Conservation (phyloP, 257 asterid species). For the Agastache rugosa region DNA sequence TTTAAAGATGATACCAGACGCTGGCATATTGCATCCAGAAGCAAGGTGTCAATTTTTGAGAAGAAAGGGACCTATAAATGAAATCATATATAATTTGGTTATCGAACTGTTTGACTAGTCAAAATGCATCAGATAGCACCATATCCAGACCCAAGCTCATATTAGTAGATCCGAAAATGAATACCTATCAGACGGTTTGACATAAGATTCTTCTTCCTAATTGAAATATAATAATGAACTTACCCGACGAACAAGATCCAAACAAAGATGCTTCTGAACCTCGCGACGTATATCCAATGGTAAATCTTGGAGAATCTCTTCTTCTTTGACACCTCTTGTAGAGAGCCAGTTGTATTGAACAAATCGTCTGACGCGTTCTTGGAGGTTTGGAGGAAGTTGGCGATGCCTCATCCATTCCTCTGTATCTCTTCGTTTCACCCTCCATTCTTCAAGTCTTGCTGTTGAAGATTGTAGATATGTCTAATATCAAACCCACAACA, state of each 20-base stretch:
- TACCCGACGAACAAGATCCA: constrained; percentile 87
- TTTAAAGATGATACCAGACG: constrained; percentile 75
- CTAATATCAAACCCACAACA: constrained; percentile 45
- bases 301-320: constrained; percentile 63
- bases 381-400: constrained; percentile 76
- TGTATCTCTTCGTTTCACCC: constrained; percentile 74
- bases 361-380: constrained; percentile 71
- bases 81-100: not conserved
- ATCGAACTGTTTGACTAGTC: too few species aligned
- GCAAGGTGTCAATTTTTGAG: constrained; percentile 85
- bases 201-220: not conserved
- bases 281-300: constrained; percentile 80
- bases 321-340: constrained; percentile 86
- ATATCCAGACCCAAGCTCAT: too few species aligned
- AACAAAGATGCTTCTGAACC: constrained; percentile 85
- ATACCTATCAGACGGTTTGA: not conserved
- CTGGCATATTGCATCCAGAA: constrained; percentile 86
- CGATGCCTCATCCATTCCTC: constrained; percentile 98
- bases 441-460: constrained; percentile 91
- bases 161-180: too few species aligned
- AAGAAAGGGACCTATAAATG: constrained; percentile 74
- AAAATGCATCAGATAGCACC: too few species aligned
- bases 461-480: constrained; percentile 81
- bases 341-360: constrained; percentile 89
- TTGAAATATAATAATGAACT: constrained; percentile 34